Base-by-base conservation (phyloP, 148 eudicot genomes). In the Diospyros kaki region DNA sequence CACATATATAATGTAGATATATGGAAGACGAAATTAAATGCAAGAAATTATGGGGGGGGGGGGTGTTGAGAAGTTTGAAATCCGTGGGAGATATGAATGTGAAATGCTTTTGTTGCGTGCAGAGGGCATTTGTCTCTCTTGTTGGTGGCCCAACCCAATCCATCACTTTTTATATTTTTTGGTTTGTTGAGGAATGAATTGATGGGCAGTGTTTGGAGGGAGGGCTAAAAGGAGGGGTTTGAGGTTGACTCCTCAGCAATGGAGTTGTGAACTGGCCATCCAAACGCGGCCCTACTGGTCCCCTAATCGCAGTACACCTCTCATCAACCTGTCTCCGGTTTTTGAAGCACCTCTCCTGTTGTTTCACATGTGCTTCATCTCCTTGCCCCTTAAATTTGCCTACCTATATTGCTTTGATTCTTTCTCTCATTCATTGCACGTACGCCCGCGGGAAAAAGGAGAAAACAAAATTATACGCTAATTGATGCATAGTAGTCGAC, bases 191-290 rank as follows among this genome's bases (percentile, higher is more conserved):
- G 52, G 6, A 48, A 4, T 48, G 52, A 48, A 48, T 48, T 48
- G 81, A 82, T 77, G 83, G 72, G 42, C 13, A 66, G 71, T 82
- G 81, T 76, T 28, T 80, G 80, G 82, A 67, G 56, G 78, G 44
- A 60, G 75, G 72, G 52, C 54, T 60, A 63, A 61, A 51, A 64
- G 86, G 53, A 40, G 62, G 54, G 48, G 72, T 79, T 63, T 88
- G 91, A 90, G 64, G 87, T 90, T 82, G 91, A 87, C 91, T 78
- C 74, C 78, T 81, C 89, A 84, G 83, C 87, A 78, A 87, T 74
- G 83, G 81, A 77, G 80, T 71, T 69, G 65, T 66, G 77, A 64
- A 68, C 45, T 63, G 73, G 76, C 73, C 43, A 42, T 58, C 60
- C 74, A 75, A 56, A 54, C 46, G 54, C 45, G 86, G 88, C 44